A percentile compares a stretch with the other conserved stretches of the same genome.
phyloP scores from a whole-genome alignment of 768 basidiomycete genomes.

The Trametes sanguinea region DNA sequence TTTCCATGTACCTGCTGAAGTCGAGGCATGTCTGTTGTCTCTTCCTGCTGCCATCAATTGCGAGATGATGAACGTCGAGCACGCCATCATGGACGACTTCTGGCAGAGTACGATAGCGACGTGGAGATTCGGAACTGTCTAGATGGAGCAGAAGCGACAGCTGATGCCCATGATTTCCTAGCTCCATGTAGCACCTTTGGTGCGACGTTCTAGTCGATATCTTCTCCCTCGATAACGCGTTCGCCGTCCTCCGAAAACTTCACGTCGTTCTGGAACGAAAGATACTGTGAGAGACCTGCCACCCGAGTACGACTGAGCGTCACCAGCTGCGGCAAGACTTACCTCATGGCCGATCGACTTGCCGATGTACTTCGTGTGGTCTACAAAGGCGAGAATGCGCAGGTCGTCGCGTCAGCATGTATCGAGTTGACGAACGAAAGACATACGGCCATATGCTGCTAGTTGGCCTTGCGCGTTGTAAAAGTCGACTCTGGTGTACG shows the following conservation, averaged over 20 bases:
- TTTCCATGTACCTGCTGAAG: no score
- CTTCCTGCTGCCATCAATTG: no score
- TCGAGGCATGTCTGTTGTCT: no score
- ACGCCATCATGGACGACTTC: slow-evolving; percentile 6
- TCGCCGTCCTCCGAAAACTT: slow-evolving; percentile 82
- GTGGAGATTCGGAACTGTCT: neutral
- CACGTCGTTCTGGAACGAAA: slow-evolving; percentile 60
- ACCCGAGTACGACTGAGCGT: slow-evolving; percentile 30
- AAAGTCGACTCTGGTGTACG: slow-evolving; percentile 82
- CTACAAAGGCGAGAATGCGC: slow-evolving; percentile 39
- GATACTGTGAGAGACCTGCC: neutral
- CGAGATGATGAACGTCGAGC: neutral
- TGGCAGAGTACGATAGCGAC: neutral
- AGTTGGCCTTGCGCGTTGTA: slow-evolving; percentile 62
- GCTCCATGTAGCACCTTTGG: neutral
- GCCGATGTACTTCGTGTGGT: slow-evolving; percentile 85
- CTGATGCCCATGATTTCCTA: neutral
- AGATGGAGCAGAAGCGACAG: neutral
- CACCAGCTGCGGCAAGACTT: slow-evolving; percentile 22
- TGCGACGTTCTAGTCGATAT: slow-evolving; percentile 38
- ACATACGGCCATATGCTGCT: slow-evolving; percentile 80
- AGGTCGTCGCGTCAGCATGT: slow-evolving; percentile 1
- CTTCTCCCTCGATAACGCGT: slow-evolving; percentile 63
- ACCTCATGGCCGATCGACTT: slow-evolving; percentile 56
- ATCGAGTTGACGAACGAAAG: neutral